Evolutionary conservation across 331 rosid genomes (phyloP), one percentile per base, ranked within the genome.

Genomic region (Arachis monticola): DNA sequence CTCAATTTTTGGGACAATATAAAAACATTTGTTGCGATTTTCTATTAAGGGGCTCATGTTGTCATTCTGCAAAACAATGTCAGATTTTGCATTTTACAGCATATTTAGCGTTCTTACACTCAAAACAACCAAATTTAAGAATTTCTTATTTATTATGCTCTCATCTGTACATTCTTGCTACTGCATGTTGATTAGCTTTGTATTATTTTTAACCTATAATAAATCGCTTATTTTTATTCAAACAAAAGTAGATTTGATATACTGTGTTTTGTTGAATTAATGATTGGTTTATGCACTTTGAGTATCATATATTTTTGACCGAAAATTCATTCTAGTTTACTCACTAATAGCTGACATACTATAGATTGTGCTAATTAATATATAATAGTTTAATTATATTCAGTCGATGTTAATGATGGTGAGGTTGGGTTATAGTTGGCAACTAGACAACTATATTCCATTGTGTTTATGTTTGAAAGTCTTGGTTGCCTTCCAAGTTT

Each of bases 381-480:
- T 38, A 4, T 59, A 48, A 2, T 47, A 32, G 17, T 60, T 35
- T 14, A 73, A 58, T 56, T 38, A 38, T 38, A 38, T 38, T 76
- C 3, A 10, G 62, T 14, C 10, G 13, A 14, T 63, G 45, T 58
- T 57, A 76, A 38, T 67, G 64, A 14, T 67, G 80, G 57, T 81
- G 77, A 70, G 52, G 82, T 52, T 70, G 83, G 79, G 79, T 77
- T 71, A 9, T 67, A 75, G 81, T 70, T 83, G 78, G 80, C 78
- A 77, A 78, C 85, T 77, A 27, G 30, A 27, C 30, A 27, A 27
- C 30, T 27, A 27, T 27, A 78, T 35, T 65, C 74, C 77, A 58
- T 85, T 81, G 56, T 79, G 51, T 75, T 83, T 85, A 71, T 67
- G 41, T 63, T 69, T 69, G 75, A 35, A 80, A 85, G 89, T 87